These are phyloP conservation scores for Neonectria sp. DNA, from an alignment of 2,329 filamentous ascomycete genomes.

Conservation along the genomic window DNA sequence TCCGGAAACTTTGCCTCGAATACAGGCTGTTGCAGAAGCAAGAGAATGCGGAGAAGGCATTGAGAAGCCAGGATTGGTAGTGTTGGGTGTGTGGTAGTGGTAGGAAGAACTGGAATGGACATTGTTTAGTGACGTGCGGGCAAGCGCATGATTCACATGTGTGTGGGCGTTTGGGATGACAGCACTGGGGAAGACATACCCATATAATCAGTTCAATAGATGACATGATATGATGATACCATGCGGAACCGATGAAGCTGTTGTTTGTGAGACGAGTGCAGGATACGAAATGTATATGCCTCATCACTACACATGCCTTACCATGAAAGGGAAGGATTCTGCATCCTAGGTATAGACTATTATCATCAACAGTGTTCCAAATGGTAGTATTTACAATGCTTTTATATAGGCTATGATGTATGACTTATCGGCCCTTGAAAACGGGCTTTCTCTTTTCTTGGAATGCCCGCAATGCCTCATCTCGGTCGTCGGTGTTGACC, in stretches of 20 bases:
- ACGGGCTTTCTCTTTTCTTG: slow-evolving; percentile 73
- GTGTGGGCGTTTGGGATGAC: slow-evolving; percentile 29
- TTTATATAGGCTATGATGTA: not conserved
- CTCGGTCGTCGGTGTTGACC: slow-evolving; percentile 85
- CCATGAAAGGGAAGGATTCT: not conserved
- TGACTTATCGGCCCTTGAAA: slow-evolving; percentile 66
- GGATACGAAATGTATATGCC: not conserved
- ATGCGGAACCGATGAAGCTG: not conserved
- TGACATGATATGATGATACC: slow-evolving; percentile 20
- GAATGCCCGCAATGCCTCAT: slow-evolving; percentile 92
- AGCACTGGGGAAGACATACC: slow-evolving; percentile 30
- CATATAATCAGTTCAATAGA: slow-evolving; percentile 28
- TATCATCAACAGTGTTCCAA: not conserved
- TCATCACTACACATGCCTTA: not conserved
- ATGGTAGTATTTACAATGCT: slow-evolving; percentile 3
- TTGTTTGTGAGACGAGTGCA: not conserved
- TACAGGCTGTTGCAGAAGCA: not conserved
- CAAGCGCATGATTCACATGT: slow-evolving; percentile 15
- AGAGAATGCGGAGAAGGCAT: not conserved
- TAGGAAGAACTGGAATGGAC: not conserved
- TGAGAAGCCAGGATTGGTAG: not conserved
- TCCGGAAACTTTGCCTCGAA: not conserved
- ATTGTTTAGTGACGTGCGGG: not conserved
- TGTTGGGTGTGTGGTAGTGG: too few relatives aligned
- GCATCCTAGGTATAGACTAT: not conserved